Conservation (phyloP, 2,329 filamentous ascomycete genomes). For the Didymella lethalis region DNA sequence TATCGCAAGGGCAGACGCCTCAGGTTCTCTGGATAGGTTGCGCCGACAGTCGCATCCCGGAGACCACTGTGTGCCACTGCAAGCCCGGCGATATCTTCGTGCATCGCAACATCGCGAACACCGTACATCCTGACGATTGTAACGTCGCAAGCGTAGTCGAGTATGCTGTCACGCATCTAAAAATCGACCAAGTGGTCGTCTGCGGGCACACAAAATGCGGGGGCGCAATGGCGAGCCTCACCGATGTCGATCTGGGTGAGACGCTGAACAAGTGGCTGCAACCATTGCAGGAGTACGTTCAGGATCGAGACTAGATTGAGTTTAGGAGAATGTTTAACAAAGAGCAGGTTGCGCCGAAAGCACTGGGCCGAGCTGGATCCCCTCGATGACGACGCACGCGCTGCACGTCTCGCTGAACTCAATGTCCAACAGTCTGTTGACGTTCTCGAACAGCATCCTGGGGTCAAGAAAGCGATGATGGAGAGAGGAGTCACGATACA, state of each 20-base stretch:
- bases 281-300: conserved; percentile 58
- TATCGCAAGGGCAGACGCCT: conserved; percentile 72
- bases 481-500: no score
- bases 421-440: no score
- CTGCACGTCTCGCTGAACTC: no score
- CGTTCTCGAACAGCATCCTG: no score
- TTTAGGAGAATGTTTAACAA: not conserved
- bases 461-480: no score
- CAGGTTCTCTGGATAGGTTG: conserved; percentile 84
- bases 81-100: conserved; percentile 87
- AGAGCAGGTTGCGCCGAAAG: conserved; percentile 57
- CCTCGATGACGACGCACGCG: conserved; percentile 48
- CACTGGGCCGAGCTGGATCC: conserved; percentile 60
- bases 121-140: conserved; percentile 77
- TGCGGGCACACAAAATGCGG: not conserved
- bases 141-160: conserved; percentile 79
- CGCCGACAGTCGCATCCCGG: conserved; percentile 83
- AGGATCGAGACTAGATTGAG: not conserved
- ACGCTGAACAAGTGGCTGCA: conserved; percentile 68
- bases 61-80: conserved; percentile 80
- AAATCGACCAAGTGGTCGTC: conserved; percentile 53
- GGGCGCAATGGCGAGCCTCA: conserved; percentile 64
- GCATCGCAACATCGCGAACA: conserved; percentile 90
- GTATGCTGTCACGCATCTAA: conserved; percentile 73
- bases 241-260: conserved; percentile 64